Evolutionary conservation across 257 asterid species (phyloP), one percentile per base, ranked within the genome.

Genomic region (Solanum lycopersicoides): DNA sequence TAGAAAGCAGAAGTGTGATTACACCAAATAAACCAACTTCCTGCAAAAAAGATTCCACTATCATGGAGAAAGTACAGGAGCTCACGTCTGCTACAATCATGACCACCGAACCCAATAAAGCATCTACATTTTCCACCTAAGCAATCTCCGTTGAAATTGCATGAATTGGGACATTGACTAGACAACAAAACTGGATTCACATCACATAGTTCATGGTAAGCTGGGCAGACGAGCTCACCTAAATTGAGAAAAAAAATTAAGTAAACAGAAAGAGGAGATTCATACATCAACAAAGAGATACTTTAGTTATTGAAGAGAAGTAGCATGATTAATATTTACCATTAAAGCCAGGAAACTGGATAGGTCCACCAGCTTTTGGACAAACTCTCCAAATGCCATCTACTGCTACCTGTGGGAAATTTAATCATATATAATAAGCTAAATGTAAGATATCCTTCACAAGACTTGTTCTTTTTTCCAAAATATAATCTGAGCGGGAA

Each of bases 151-250:
- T 95, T 95, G 85, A 93, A 96, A 90, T 89, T 88, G 90, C 99
- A 97, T 71, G 98, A 91, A 87, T 83, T 93, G 87, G 95, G 99
- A 80, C 99, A 97, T 88, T 88, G 98, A 87, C 96, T 96, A 85
- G 97, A 91, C 39, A 90, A 73, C 2, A 95, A 94, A 72, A 90
- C 93, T 30, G 97, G 95, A 28, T 91, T 94, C n/a, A 90, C 87
- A 44, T 90, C 89, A 90, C 99, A 97, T 83, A 97, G 94, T 89
- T 97, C 99, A 75, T 91, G 97, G 95, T 93, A 95, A 56, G 98
- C 97, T 21, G 99, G 99, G 93, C 99, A 97, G 90, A 91, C 90
- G 87, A 97, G 89, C 50, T 94, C 99, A 85, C 99, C 99, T 97
- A 87, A 92, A 65, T 89, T 25, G 71, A 35, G 50, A 35, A 83